A percentile compares a stretch with the other conserved stretches of the same genome.
Conservation (phyloP, 2,329 filamentous ascomycete genomes). For the Pseudogymnoascus sp. region DNA sequence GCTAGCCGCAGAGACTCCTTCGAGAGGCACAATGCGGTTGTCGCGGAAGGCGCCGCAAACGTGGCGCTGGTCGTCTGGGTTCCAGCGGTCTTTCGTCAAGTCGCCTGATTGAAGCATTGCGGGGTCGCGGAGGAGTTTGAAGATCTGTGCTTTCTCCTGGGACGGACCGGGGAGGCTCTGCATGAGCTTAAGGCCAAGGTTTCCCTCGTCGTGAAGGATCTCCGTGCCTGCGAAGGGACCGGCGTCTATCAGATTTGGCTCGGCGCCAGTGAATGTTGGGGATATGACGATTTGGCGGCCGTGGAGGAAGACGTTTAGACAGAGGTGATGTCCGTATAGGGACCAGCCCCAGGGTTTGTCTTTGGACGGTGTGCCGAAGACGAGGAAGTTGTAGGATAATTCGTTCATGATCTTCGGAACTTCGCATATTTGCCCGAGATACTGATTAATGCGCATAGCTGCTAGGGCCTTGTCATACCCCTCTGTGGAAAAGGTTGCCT, state of each 20-base stretch:
- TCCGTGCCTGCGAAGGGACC: slow-evolving; percentile 23
- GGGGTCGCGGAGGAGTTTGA: slow-evolving; percentile 51
- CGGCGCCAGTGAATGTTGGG: slow-evolving; percentile 70
- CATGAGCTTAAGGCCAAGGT: slow-evolving; percentile 22
- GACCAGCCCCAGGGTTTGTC: slow-evolving; percentile 13
- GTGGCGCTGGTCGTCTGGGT: slow-evolving; percentile 72
- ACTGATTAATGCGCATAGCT: slow-evolving; percentile 12
- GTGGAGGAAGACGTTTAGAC: slow-evolving; percentile 61
- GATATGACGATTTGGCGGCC: slow-evolving; percentile 55
- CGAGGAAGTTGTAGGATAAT: slow-evolving; percentile 14
- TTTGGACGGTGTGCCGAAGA: slow-evolving; percentile 13
- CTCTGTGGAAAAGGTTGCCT: slow-evolving; percentile 13
- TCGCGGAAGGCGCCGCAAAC: slow-evolving; percentile 71
- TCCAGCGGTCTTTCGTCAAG: slow-evolving; percentile 55
- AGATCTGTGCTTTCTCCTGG: slow-evolving; percentile 39
- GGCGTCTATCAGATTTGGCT: slow-evolving; percentile 50
- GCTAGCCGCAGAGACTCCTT: slow-evolving; percentile 51
- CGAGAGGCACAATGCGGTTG: slow-evolving; percentile 62
- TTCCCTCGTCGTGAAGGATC: slow-evolving; percentile 30
- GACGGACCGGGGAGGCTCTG: slow-evolving; percentile 19
- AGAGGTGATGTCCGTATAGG: slow-evolving; percentile 67
- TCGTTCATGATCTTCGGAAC: slow-evolving; percentile 12
- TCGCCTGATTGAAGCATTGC: slow-evolving; percentile 47
- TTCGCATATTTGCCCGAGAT: slow-evolving; percentile 14
- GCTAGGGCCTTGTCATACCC: slow-evolving; percentile 14